Evolutionary conservation across 306 rosid genomes (phyloP).

Genomic region (Spatholobus suberectus): DNA sequence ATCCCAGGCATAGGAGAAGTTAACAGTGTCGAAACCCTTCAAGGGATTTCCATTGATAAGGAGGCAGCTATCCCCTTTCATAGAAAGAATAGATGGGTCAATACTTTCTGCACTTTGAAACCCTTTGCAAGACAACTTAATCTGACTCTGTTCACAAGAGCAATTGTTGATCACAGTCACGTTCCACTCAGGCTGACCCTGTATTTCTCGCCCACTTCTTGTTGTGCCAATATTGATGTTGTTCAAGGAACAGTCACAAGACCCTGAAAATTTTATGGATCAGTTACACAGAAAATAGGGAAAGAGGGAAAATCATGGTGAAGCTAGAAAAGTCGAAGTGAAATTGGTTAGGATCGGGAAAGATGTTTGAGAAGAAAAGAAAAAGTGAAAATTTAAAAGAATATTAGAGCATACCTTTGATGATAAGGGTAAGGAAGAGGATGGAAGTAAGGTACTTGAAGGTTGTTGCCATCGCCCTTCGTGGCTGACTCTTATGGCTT

Average conservation of each 20-base stretch:
- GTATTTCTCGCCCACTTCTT: conserved; percentile 50
- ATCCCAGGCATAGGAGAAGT: conserved; percentile 68
- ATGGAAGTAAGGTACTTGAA: conserved; percentile 12
- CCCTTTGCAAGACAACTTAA: conserved; percentile 48
- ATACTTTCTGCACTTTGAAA: conserved; percentile 48
- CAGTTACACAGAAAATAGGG: not conserved
- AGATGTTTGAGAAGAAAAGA: not conserved
- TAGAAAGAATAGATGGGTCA: conserved; percentile 40
- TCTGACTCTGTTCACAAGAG: conserved; percentile 44
- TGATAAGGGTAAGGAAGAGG: conserved; percentile 33
- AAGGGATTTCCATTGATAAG: conserved; percentile 50
- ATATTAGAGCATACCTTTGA: conserved; percentile 40
- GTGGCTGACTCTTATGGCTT: not conserved
- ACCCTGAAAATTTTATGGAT: conserved; percentile 46
- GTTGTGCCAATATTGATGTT: conserved; percentile 55
- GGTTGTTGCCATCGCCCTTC: conserved; percentile 3
- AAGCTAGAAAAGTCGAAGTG: not conserved
- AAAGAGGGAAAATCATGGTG: not conserved
- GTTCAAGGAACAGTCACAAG: conserved; percentile 47
- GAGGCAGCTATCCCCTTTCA: conserved; percentile 48
- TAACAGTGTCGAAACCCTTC: conserved; percentile 23
- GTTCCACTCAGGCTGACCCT: conserved; percentile 64
- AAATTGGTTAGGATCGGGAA: not conserved
- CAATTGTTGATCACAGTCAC: conserved; percentile 66
- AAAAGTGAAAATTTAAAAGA: not conserved